These are phyloP conservation scores for Fomitopsis pinicola DNA, from an alignment of 1,284 basidiomycete species.

Conservation along the genomic window DNA sequence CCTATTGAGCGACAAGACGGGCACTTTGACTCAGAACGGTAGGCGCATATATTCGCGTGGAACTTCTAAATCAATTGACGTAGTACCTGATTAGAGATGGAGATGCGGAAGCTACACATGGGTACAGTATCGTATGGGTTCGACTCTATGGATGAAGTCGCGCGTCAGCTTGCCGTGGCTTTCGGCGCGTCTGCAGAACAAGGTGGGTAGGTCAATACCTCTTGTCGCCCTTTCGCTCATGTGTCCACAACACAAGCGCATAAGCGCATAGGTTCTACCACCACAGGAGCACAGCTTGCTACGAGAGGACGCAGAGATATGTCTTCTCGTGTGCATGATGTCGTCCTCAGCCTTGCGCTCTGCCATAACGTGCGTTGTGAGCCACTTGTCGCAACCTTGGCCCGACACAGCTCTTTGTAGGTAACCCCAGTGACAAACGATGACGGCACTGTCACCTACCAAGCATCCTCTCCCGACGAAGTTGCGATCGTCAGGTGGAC, in stretches of 20 bases:
- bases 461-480: slow-evolving; percentile 98
- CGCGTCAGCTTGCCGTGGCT: slow-evolving; percentile 79
- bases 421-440: slow-evolving; percentile 95
- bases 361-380: slow-evolving; percentile 83
- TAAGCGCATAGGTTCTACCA: slow-evolving; percentile 42
- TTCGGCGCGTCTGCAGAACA: slow-evolving; percentile 63
- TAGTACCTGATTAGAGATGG: slow-evolving; percentile 75
- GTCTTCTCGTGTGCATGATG: slow-evolving; percentile 91
- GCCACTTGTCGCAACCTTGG: not conserved
- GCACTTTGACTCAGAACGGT: slow-evolving; percentile 97
- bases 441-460: slow-evolving; percentile 92
- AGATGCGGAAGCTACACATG: slow-evolving; percentile 98
- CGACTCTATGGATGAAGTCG: slow-evolving; percentile 98
- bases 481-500: slow-evolving; percentile 99
- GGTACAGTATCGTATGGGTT: slow-evolving; percentile 96
- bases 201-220: slow-evolving; percentile 21
- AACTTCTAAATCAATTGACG: not conserved
- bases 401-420: slow-evolving; percentile 34
- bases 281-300: slow-evolving; percentile 77
- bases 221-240: not conserved
- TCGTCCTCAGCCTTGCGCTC: slow-evolving; percentile 88
- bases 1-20: slow-evolving; percentile 95
- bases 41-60: slow-evolving; percentile 13
- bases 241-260: slow-evolving; percentile 29
- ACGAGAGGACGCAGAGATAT: slow-evolving; percentile 89